These are phyloP conservation scores for Elongisporangium undulatum DNA, from an alignment of 352 stramenopile species.

Conservation along the genomic window DNA sequence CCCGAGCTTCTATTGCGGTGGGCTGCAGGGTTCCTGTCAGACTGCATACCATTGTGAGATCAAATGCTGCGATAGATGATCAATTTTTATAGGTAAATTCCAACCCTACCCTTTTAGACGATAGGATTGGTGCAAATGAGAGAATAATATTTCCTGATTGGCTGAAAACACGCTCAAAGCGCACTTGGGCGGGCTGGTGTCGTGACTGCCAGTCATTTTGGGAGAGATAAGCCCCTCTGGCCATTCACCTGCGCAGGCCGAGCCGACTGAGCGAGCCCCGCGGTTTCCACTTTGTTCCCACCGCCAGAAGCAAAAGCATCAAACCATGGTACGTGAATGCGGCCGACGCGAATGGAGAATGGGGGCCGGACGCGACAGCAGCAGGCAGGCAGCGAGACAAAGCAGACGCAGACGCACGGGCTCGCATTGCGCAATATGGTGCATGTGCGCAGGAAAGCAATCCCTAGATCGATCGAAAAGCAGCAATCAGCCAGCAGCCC, in stretches of 20 bases:
- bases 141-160: constrained; percentile 17
- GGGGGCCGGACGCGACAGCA: background rate
- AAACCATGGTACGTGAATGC: constrained; percentile 65
- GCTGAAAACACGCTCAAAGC: constrained; percentile 13
- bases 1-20: background rate
- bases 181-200: constrained; percentile 20
- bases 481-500: background rate
- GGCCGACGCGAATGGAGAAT: constrained; percentile 1
- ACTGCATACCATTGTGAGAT: background rate
- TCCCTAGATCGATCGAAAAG: background rate
- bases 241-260: constrained; percentile 18
- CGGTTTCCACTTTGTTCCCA: constrained; percentile 70
- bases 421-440: background rate
- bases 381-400: background rate
- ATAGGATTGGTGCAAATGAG: background rate
- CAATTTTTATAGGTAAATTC: constrained; percentile 5
- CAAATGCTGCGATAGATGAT: background rate
- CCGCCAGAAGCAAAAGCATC: constrained; percentile 83
- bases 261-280: constrained; percentile 15
- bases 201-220: constrained; percentile 81
- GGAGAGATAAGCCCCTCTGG: constrained; percentile 36
- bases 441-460: background rate
- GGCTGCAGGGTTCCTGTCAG: background rate
- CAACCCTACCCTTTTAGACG: constrained; percentile 1
- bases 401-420: background rate